Base-by-base conservation (phyloP, 495 filamentous ascomycete species). In the Tirmania nivea region DNA sequence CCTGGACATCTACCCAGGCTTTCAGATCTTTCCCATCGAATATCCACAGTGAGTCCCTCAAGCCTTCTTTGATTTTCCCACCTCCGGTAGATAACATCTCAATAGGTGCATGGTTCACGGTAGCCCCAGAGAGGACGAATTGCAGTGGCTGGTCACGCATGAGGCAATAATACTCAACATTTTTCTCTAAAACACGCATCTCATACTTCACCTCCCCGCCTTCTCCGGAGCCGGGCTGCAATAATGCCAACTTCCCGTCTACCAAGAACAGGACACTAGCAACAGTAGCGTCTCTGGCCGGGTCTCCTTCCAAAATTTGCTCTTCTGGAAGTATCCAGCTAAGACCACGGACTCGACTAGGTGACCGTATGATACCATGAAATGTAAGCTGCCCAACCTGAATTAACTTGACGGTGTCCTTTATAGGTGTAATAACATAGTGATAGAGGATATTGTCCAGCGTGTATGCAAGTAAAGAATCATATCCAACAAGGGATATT, bases 381-480 rank as follows among this genome's bases (percentile, higher is more conserved):
- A 99, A 87, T 21, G 86, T 86, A 54, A 96, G 96, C 63, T 95
- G 92, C 14, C 92, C 90, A 25, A 96, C 88, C 59, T 89, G 84
- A 16, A 93, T 75, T 25, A 96, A 74, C 49, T 75, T 77, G n/a
- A 94, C 75, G 9, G 73, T 69, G 34, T 78, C 77, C 7, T 76
- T 70, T n/a, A 74, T 71, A 12, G 76, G 71, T 51, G 71, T 78
- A 54, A 97, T 86, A 54, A 96, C 76, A 65, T 84, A 99, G 60
- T 99, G 92, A 57, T 93, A 90, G 12, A 99, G 75, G 21, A 92
- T 77, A 65, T 99, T 99, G 62, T 94, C 87, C 63, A 92, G 85
- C 1, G 92, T 96, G 63, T 96, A 99, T 48, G 94, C 89, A 20
- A 99, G 74, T 12, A 96, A 72, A 3, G 90, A 96, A 67, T 96